Conservation (phyloP, 2,329 filamentous ascomycete genomes). For the Gyromitra esculenta region DNA sequence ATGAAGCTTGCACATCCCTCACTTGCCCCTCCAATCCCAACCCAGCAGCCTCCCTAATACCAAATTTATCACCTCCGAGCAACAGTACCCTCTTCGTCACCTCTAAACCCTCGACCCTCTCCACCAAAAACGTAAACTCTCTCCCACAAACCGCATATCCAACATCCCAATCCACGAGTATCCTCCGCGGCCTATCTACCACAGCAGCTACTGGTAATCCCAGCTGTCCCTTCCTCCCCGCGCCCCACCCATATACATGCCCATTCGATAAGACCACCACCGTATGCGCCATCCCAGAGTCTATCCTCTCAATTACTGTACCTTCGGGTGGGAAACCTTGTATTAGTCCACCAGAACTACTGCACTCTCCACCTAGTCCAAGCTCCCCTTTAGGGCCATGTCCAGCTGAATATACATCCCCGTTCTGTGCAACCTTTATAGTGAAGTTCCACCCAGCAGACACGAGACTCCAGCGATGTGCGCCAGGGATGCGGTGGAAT, state of each 20-base stretch:
- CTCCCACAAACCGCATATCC: constrained; percentile 77
- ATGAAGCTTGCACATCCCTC: constrained; percentile 75
- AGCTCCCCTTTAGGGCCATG: constrained; percentile 76
- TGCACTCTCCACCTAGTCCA: constrained; percentile 66
- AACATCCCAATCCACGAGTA: constrained; percentile 67
- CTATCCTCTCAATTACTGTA: constrained; percentile 70
- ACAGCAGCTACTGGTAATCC: constrained; percentile 67
- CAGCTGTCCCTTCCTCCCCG: constrained; percentile 83
- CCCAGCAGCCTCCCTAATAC: constrained; percentile 68
- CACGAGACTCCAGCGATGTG: constrained; percentile 61
- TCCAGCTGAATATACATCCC: constrained; percentile 71
- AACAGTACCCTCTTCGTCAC: constrained; percentile 65
- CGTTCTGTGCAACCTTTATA: constrained; percentile 67
- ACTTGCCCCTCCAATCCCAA: constrained; percentile 10
- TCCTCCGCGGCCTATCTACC: constrained; percentile 70
- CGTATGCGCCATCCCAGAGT: constrained; percentile 80
- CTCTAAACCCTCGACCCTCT: constrained; percentile 59
- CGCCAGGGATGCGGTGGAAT: constrained; percentile 41
- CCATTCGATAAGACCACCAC: constrained; percentile 78
- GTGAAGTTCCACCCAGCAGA: constrained; percentile 84
- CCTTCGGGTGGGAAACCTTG: constrained; percentile 71
- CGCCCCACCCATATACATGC: constrained; percentile 87
- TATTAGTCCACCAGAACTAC: constrained; percentile 63
- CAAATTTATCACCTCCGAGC: constrained; percentile 80
- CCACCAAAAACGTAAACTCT: constrained; percentile 76